Evolutionary conservation across 2,329 filamentous ascomycete species (phyloP), one percentile per base, ranked within the genome.

Genomic region (Monilinia vaccinii-corymbosi): DNA sequence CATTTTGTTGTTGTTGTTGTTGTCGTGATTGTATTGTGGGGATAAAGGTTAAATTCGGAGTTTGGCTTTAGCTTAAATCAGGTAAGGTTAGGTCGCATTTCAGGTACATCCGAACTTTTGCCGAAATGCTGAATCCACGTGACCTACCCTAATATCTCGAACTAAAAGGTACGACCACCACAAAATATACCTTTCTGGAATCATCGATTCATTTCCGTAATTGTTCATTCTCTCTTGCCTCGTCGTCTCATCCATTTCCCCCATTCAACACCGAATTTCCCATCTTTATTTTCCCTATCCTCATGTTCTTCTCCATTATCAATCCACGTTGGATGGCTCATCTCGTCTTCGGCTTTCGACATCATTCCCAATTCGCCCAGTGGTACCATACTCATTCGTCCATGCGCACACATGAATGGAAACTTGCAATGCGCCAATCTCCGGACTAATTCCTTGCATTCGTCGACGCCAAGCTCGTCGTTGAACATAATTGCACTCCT

Each of bases 401-500:
- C 90, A 75, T 95, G 90, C 1, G 90, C 90, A 72, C 90, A 95
- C 70, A 90, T 86, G 65, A 94, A 94, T 0, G 90, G 89, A 63
- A 93, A 89, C 0, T 77, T 78, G 65, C 87, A 91, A 0, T 68
- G 69, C 0, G 80, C 78, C n/a, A 94, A 73, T 3, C 77, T 77
- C 1, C 58, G 62, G 0, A 93, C 71, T 38, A 94, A 72, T 0
- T 72, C 69, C 11, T 73, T 65, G 66, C 89, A 93, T 64, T 90
- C 79, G 0, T 77, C 72, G 0, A 70, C 63, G 0, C 77, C 78
- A 9, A 94, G 73, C 7, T 75, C 69, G 68, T 95, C 90, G 66
- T 93, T 93, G 73, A 95, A 95, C 88, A 92, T 93, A 70, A 94
- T 85, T 2, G 90, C 88, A 45, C 87, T 89, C 57, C 88, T 79